Base-by-base conservation (phyloP, 768 basidiomycete genomes). In the Mycena rosella region DNA sequence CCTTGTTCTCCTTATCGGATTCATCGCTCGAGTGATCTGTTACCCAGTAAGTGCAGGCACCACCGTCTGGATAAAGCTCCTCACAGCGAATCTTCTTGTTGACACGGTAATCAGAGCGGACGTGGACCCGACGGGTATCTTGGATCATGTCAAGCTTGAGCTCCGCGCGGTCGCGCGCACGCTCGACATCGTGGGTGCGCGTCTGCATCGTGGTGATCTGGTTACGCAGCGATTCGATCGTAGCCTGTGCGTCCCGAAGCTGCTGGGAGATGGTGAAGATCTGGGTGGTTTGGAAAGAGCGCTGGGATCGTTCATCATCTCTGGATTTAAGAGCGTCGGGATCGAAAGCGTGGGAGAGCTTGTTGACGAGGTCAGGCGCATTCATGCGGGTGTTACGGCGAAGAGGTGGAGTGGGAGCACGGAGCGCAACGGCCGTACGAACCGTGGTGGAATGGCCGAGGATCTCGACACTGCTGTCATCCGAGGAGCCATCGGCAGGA, bases 91-190 rank as follows among this genome's bases (percentile, higher is more conserved):
- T 6, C 27, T 38, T 30, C 44, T 18, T 24, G 30, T 15, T 26
- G 20, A 57, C 26, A 7, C 63, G 10, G 3, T 3, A 18, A n/a
- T 42, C n/a, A n/a, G 42, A 5, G 5, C 42, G 42, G 42, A 42
- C 42, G 5, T 45, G 44, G 15, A n/a, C 6, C 44, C 22, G n/a
- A 45, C 44, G 14, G 55, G 2, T 22, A 56, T 22, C 55, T 42
- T 42, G 18, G 1, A 42, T 2, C 52, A 63, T 15, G 22, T 63
- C 52, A 3, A 71, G 44, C 44, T 67, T 44, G 34, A 74, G 32
- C 29, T 75, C 68, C 22, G 65, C 62, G 11, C 49, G 63, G 51
- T 75, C 71, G 38, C 22, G 57, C 15, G 47, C 65, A 5, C 60
- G 63, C 22, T 71, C 70, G 17, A 17, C 24, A 17, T 58, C 56